Evolutionary conservation across 2,329 filamentous ascomycete species (phyloP).

Genomic region (Colletotrichum chrysophilum): DNA sequence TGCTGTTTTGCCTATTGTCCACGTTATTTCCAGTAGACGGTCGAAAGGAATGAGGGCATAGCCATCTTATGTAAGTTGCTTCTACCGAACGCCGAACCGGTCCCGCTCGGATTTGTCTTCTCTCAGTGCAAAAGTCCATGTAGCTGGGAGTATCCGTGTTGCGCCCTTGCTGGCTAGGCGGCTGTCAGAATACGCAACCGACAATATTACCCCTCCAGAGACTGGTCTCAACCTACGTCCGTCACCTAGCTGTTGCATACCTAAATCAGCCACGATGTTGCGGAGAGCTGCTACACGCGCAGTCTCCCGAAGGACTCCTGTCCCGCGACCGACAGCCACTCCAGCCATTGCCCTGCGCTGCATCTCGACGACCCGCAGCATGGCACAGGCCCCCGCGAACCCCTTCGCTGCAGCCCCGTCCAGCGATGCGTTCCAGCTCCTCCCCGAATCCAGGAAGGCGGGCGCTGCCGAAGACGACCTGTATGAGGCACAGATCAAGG

Average conservation of each 20-base stretch:
- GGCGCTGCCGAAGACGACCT: constrained; percentile 84
- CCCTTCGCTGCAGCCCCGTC: constrained; percentile 37
- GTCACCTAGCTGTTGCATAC: background rate
- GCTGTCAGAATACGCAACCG: background rate
- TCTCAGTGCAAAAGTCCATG: background rate
- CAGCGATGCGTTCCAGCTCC: constrained; percentile 84
- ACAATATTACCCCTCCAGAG: background rate
- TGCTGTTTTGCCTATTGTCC: background rate
- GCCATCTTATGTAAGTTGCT: background rate
- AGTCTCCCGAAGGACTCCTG: constrained; percentile 31
- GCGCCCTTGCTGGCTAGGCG: background rate
- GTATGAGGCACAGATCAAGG: constrained; percentile 81
- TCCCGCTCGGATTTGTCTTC: background rate
- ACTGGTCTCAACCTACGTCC: background rate
- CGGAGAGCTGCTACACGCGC: constrained; percentile 34
- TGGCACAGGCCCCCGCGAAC: constrained; percentile 27
- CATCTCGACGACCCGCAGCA: constrained; percentile 35
- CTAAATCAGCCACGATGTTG: constrained; percentile 30
- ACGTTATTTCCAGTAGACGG: background rate
- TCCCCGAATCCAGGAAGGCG: constrained; percentile 78
- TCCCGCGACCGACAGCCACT: constrained; percentile 21
- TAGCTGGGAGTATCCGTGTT: background rate
- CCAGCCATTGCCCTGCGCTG: constrained; percentile 29
- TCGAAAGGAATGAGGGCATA: background rate
- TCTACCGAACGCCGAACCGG: background rate